Conservation (phyloP, 306 rosid species). For the Luffa acutangula region DNA sequence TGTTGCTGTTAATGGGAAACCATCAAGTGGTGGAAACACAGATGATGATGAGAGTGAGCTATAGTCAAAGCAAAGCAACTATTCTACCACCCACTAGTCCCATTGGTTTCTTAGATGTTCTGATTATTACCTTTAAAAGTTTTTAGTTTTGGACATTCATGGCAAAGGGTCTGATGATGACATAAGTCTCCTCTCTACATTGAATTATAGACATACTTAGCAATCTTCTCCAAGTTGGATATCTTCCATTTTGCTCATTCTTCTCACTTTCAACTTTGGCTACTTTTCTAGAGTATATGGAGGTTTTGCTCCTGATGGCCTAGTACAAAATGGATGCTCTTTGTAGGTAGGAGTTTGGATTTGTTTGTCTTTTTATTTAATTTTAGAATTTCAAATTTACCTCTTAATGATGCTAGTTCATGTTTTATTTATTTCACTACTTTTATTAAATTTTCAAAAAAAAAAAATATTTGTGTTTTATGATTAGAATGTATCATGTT, state of each 20-base stretch:
- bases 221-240: neutral
- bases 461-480: too few relatives aligned
- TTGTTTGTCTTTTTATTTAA: neutral
- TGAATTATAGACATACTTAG: neutral
- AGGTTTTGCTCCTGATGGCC: neutral
- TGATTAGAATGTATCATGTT: too few relatives aligned
- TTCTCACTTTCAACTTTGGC: neutral
- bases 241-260: neutral
- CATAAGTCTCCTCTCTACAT: neutral
- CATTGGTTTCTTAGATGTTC: neutral
- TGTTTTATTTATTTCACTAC: neutral
- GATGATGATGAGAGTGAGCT: neutral
- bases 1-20: slow-evolving; percentile 64
- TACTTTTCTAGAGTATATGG: neutral
- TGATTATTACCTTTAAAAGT: neutral
- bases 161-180: neutral
- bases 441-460: neutral
- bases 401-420: neutral
- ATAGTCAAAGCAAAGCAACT: neutral
- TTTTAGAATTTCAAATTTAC: neutral
- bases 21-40: slow-evolving; percentile 20
- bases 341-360: neutral
- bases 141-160: neutral
- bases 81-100: neutral
- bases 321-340: neutral